Percentiles rank a stretch among this genome's conserved stretches.
These are phyloP conservation scores for Lenzites betulinus DNA, from an alignment of 768 basidiomycete species.

Conservation along the genomic window DNA sequence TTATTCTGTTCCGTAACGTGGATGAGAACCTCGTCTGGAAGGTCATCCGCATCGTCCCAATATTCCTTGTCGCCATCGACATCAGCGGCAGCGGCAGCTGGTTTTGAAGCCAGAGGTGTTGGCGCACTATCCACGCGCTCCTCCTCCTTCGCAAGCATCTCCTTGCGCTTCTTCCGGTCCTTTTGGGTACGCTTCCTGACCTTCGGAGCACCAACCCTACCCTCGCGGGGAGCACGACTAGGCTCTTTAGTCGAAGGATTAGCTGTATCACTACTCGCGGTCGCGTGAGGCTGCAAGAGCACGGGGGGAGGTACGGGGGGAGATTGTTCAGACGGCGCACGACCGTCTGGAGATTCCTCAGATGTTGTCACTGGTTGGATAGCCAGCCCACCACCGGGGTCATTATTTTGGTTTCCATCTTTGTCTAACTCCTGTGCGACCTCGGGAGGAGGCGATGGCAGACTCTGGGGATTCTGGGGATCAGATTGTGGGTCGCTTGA, in stretches of 20 bases:
- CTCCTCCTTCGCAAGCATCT: not conserved
- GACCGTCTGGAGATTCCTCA: not conserved
- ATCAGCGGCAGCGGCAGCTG: not conserved
- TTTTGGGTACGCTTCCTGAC: too few species aligned
- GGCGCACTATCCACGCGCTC: not conserved
- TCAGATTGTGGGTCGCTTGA: not conserved
- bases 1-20: not conserved
- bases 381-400: too few species aligned
- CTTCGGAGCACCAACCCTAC: too few species aligned
- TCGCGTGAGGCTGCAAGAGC: too few species aligned
- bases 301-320: too few species aligned
- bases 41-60: slow-evolving; percentile 5
- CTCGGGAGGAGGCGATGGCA: slow-evolving; percentile 13
- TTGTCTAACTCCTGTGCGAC: not conserved
- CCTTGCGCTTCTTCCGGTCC: not conserved
- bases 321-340: too few species aligned
- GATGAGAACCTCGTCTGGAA: slow-evolving; percentile 1
- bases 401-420: not conserved
- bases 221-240: too few species aligned
- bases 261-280: too few species aligned
- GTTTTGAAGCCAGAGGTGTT: not conserved
- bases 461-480: slow-evolving; percentile 13
- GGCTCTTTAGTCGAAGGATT: too few species aligned
- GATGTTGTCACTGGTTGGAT: not conserved
- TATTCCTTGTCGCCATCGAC: slow-evolving; percentile 13